Evolutionary conservation across 352 stramenopile genomes (phyloP).

Genomic region (Globisporangium ultimum): DNA sequence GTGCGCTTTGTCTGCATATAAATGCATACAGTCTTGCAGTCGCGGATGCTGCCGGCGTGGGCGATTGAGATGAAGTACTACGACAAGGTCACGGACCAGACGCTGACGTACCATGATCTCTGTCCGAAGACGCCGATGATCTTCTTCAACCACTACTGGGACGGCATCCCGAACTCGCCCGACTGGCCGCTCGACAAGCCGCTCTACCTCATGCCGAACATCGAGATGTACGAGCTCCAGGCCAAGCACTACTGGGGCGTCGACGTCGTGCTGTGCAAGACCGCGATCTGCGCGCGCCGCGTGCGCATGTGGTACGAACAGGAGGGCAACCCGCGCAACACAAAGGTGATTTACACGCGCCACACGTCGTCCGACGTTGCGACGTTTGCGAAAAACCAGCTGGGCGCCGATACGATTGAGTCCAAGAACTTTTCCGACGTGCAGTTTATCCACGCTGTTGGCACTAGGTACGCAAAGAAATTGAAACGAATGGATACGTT

Average conservation of each 20-base stretch:
- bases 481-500: neutral
- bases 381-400: conserved; percentile 6
- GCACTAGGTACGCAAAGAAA: conserved; percentile 13
- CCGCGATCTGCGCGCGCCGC: conserved; percentile 37
- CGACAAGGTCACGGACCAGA: conserved; percentile 1
- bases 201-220: conserved; percentile 48
- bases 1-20: neutral
- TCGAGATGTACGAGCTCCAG: conserved; percentile 25
- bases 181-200: conserved; percentile 35
- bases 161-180: conserved; percentile 15
- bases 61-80: conserved; percentile 6
- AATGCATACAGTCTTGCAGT: conserved; percentile 5
- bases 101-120: conserved; percentile 46
- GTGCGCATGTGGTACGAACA: conserved; percentile 29
- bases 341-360: conserved; percentile 29
- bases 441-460: conserved; percentile 30
- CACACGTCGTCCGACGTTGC: conserved; percentile 29
- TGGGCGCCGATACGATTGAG: conserved; percentile 3
- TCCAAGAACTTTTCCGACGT: conserved; percentile 23
- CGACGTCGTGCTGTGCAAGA: conserved; percentile 65
- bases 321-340: conserved; percentile 27
- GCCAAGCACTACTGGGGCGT: conserved; percentile 41
- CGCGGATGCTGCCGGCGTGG: conserved; percentile 10
- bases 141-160: conserved; percentile 67
- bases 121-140: conserved; percentile 46